These are phyloP conservation scores for Fusarium sarcochroum DNA, from an alignment of 2,329 filamentous ascomycete genomes.

Conservation along the genomic window DNA sequence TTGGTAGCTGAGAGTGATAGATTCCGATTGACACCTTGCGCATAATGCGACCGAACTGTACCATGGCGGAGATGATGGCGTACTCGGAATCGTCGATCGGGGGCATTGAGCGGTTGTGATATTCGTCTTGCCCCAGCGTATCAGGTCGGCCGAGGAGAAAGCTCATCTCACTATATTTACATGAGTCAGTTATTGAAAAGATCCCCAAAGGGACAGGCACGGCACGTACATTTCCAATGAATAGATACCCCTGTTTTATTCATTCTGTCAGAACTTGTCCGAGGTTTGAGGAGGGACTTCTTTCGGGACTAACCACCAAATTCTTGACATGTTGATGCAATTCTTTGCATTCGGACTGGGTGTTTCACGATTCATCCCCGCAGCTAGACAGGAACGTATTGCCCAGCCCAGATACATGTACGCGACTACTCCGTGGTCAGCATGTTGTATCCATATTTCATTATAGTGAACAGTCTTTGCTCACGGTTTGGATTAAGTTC, in stretches of 20 bases:
- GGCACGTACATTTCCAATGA: slow-evolving; percentile 12
- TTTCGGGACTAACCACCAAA: slow-evolving; percentile 8
- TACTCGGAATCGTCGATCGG: slow-evolving; percentile 7
- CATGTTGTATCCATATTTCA: background rate
- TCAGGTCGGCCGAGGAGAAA: slow-evolving; percentile 12
- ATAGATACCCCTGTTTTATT: slow-evolving; percentile 4
- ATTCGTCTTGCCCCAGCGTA: slow-evolving; percentile 13
- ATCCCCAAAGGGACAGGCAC: background rate
- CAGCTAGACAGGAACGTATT: slow-evolving; percentile 10
- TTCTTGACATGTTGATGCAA: slow-evolving; percentile 5
- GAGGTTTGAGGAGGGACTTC: background rate
- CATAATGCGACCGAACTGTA: slow-evolving; percentile 8
- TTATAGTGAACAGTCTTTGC: background rate
- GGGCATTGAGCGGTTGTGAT: slow-evolving; percentile 13
- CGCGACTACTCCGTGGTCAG: slow-evolving; percentile 1
- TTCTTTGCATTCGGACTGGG: background rate
- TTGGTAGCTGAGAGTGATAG: slow-evolving; percentile 9
- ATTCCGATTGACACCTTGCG: slow-evolving; percentile 3
- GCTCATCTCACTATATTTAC: slow-evolving; percentile 3
- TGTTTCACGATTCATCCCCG: slow-evolving; percentile 16
- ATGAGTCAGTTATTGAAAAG: background rate
- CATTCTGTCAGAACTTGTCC: background rate
- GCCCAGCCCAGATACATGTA: slow-evolving; percentile 19
- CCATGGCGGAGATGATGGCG: slow-evolving; percentile 15
- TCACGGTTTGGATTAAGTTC: slow-evolving; percentile 17